Base-by-base conservation (phyloP, 1,284 basidiomycete genomes). In the Microbotryomycetes sp. region DNA sequence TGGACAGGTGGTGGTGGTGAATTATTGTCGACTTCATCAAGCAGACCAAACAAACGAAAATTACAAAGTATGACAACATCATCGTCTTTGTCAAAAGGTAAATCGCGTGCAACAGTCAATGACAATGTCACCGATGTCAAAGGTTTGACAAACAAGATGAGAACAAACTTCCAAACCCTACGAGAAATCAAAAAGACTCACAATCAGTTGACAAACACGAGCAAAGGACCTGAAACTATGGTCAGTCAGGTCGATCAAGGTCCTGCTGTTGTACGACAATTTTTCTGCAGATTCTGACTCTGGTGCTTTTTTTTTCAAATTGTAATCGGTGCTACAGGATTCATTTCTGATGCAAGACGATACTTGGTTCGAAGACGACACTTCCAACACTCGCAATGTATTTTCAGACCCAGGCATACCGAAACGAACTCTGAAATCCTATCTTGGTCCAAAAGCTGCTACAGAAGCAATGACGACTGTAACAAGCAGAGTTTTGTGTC, bases 401-500 rank as follows among this genome's bases (percentile, higher is more conserved):
- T 29, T 22, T 46, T 28, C 22, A 7, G 49, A 54, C 19, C 30
- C 48, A 19, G 47, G 45, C 4, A 56, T 61, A 9, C 54, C 59
- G 16, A 15, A 15, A n/a, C 22, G 26, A 19, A 54, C 54, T 19
- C 47, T 56, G 28, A 22, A 31, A 25, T 56, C 59, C 6, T 26
- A 30, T n/a, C 26, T 29, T 4, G 59, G 42, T 29, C 19, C 42
- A 12, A 31, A 52, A 14, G 58, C 49, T 0, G 49, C 31, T 7
- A 26, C 46, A 16, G 45, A 50, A 9, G 55, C 58, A 16, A 19
- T 69, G 7, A 46, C 29, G n/a, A n/a, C 30, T 22, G 59, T 54
- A 7, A 47, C 63, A 19, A 56, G 49, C 4, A 48, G 60, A 74
- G 79, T 93, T 53, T 74, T 93, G 66, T 88, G 91, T 64, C 92